phyloP scores from a whole-genome alignment of 164 flowering plant genomes.

The Vitis vinifera region DNA sequence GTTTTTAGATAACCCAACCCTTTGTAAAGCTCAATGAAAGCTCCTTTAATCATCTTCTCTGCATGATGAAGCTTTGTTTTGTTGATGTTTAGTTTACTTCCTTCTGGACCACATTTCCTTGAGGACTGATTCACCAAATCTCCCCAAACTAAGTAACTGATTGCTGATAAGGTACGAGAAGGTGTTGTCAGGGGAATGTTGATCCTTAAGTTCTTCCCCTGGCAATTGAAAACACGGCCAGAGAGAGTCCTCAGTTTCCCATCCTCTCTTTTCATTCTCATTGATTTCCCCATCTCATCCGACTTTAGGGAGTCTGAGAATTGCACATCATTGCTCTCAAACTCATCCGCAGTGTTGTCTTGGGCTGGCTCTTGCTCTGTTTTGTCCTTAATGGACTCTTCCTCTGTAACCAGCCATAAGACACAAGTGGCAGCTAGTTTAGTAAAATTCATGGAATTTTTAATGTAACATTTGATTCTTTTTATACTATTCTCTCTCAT shows the following conservation, averaged over 20 bases:
- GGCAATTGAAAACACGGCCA: constrained; percentile 48
- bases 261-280: constrained; percentile 49
- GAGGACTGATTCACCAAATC: constrained; percentile 69
- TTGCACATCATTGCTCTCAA: constrained; percentile 40
- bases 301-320: constrained; percentile 39
- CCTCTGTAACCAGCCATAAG: constrained; percentile 41
- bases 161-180: constrained; percentile 73
- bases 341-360: constrained; percentile 35
- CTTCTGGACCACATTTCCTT: constrained; percentile 59
- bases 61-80: constrained; percentile 82
- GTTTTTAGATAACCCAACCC: constrained; percentile 86
- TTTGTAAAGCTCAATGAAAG: constrained; percentile 81
- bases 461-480: too few species aligned
- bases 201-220: constrained; percentile 73
- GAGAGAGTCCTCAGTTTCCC: constrained; percentile 49
- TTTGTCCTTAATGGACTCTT: constrained; percentile 47
- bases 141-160: constrained; percentile 71
- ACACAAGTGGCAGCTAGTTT: not conserved
- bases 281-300: constrained; percentile 45
- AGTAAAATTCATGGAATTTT: not conserved
- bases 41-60: constrained; percentile 91
- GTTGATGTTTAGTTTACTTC: constrained; percentile 63
- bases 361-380: constrained; percentile 54
- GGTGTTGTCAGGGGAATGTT: constrained; percentile 89
- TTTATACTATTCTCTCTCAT: too few species aligned